Evolutionary conservation across 2,329 filamentous ascomycete species (phyloP).

Genomic region (Verticillium isaacii): DNA sequence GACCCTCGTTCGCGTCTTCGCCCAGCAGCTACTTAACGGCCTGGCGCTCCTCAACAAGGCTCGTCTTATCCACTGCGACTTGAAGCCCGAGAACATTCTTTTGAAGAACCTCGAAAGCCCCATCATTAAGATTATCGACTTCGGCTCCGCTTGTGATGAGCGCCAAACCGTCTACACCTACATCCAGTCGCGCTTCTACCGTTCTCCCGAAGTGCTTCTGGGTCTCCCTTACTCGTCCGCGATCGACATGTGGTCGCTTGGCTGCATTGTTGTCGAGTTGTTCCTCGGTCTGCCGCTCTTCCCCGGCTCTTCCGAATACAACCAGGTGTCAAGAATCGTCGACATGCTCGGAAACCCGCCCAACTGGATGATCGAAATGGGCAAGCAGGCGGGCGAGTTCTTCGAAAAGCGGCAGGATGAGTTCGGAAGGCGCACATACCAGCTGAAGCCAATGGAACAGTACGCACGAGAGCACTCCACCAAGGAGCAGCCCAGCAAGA

Average conservation of each 20-base stretch:
- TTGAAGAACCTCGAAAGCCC: constrained; percentile 97
- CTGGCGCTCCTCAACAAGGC: constrained; percentile 92
- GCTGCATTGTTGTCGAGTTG: constrained; percentile 95
- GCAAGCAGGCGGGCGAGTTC: constrained; percentile 95
- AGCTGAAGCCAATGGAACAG: constrained; percentile 95
- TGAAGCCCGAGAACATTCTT: constrained; percentile 97
- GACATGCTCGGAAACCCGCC: constrained; percentile 97
- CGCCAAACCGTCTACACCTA: constrained; percentile 98
- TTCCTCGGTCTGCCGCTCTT: constrained; percentile 94
- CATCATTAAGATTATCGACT: constrained; percentile 99
- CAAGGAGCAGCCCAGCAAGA: constrained; percentile 99
- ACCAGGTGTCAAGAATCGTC: constrained; percentile 93
- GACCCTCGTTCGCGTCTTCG: constrained; percentile 93
- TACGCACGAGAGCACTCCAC: constrained; percentile 93
- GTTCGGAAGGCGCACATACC: constrained; percentile 84
- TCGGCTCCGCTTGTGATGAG: constrained; percentile 96
- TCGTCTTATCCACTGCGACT: constrained; percentile 92
- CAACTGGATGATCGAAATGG: constrained; percentile 99
- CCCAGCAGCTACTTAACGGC: constrained; percentile 91
- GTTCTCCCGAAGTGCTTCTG: constrained; percentile 92
- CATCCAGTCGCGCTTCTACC: constrained; percentile 96
- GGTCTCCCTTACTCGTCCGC: constrained; percentile 95
- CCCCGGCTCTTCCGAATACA: constrained; percentile 96
- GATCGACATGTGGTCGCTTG: constrained; percentile 99
- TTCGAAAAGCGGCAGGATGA: constrained; percentile 92